These are phyloP conservation scores for Trichoderma arundinaceum DNA, from an alignment of 2,329 filamentous ascomycete species.

Conservation along the genomic window DNA sequence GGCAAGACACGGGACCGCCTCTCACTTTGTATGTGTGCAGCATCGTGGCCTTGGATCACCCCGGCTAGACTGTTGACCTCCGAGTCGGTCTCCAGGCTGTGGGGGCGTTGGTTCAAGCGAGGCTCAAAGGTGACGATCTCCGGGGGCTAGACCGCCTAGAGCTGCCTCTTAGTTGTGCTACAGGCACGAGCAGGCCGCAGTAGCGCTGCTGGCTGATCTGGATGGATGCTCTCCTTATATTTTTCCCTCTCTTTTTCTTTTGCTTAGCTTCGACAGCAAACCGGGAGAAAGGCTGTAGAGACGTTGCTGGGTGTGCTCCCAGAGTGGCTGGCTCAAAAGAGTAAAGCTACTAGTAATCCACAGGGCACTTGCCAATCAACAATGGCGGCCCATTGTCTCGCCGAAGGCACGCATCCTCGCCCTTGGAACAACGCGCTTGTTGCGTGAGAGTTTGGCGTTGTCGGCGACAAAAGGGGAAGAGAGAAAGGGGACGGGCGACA, in stretches of 20 bases:
- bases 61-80: conserved; percentile 20
- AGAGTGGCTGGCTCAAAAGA: too few relatives aligned
- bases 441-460: conserved; percentile 15
- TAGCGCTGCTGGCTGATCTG: background rate
- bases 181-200: conserved; percentile 10
- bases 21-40: conserved; percentile 5
- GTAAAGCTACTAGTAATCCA: too few relatives aligned
- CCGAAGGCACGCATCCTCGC: conserved; percentile 24
- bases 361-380: background rate
- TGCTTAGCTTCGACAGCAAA: background rate
- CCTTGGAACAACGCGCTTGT: conserved; percentile 26
- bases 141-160: conserved; percentile 29
- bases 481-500: conserved; percentile 22
- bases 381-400: conserved; percentile 22
- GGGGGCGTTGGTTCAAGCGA: conserved; percentile 29
- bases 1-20: conserved; percentile 27
- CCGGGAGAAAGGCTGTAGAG: too few relatives aligned
- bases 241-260: background rate
- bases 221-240: background rate
- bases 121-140: conserved; percentile 29
- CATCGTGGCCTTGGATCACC: conserved; percentile 21
- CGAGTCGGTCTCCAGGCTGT: conserved; percentile 25
- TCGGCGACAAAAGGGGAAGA: conserved; percentile 24
- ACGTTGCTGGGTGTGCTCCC: too few relatives aligned
- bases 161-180: background rate